These are phyloP conservation scores for Podila epicladia DNA, from an alignment of 192 early-diverging fungal species.

Conservation along the genomic window DNA sequence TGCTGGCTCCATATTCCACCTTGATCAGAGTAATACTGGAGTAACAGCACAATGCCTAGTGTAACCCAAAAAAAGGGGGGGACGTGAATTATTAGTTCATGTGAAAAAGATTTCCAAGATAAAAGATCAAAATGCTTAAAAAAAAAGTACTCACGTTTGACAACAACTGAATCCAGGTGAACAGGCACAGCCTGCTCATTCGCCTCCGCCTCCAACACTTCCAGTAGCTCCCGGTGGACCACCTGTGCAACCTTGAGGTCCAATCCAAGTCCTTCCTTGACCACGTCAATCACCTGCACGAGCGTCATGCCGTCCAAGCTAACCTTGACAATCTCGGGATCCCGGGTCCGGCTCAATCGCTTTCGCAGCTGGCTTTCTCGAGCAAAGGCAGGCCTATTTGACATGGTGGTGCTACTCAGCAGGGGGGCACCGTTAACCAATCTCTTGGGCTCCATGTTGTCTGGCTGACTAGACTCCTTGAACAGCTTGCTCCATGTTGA, in stretches of 20 bases:
- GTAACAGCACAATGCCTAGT: slow-evolving; percentile 17
- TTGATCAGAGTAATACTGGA: slow-evolving; percentile 42
- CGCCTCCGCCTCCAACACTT: slow-evolving; percentile 13
- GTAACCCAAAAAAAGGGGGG: not conserved
- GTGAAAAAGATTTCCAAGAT: not conserved
- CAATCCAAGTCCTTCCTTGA: slow-evolving; percentile 30
- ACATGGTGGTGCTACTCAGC: not conserved
- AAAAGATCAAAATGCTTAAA: not conserved
- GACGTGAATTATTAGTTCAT: not conserved
- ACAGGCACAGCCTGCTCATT: slow-evolving; percentile 9
- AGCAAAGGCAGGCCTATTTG: not conserved
- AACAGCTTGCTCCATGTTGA: slow-evolving; percentile 36
- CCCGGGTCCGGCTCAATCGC: not conserved
- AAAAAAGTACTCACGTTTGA: slow-evolving; percentile 5
- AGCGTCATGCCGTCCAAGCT: slow-evolving; percentile 28
- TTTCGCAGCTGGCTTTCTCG: slow-evolving; percentile 4
- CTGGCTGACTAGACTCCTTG: slow-evolving; percentile 3
- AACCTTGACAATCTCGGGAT: slow-evolving; percentile 11
- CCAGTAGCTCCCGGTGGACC: slow-evolving; percentile 13
- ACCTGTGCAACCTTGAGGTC: slow-evolving; percentile 23
- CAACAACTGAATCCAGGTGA: slow-evolving; percentile 6
- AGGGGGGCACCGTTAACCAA: slow-evolving; percentile 12
- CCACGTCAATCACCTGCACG: slow-evolving; percentile 21
- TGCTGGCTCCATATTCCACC: slow-evolving; percentile 10
- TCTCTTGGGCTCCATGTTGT: slow-evolving; percentile 11